These are phyloP conservation scores for Neoascochyta sp. DNA, from an alignment of 2,329 filamentous ascomycete species.

Conservation along the genomic window DNA sequence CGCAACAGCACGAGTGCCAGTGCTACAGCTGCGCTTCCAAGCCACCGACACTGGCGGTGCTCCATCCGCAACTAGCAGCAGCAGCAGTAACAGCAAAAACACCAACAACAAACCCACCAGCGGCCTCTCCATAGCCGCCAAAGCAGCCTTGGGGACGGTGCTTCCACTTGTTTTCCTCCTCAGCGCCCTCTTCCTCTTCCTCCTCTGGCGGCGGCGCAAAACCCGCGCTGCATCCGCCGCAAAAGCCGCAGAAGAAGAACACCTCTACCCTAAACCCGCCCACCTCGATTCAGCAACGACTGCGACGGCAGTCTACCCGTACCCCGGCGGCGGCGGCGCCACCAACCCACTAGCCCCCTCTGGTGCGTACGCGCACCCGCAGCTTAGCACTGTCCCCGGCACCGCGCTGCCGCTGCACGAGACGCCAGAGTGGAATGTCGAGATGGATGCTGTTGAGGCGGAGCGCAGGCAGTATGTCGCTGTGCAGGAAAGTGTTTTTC, in stretches of 20 bases:
- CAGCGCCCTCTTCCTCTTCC: conserved; percentile 9
- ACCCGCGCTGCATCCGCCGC: conserved; percentile 5
- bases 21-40: conserved; percentile 16
- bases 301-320: no score
- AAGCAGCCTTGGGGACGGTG: conserved; percentile 84
- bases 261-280: background rate
- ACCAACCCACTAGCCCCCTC: no score
- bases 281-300: no score
- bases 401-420: no score
- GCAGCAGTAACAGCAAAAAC: no score
- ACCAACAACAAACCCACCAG: no score
- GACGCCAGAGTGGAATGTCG: conserved; percentile 21
- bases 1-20: conserved; percentile 10
- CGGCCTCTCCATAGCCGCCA: conserved; percentile 59
- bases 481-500: conserved; percentile 5
- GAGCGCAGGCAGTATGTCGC: conserved; percentile 9
- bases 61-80: no score
- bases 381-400: no score
- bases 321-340: no score
- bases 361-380: no score
- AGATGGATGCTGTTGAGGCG: conserved; percentile 18
- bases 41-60: no score
- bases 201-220: conserved; percentile 16
- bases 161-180: conserved; percentile 80
- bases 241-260: background rate